Evolutionary conservation across 2,329 filamentous ascomycete species (phyloP).

Genomic region (Akanthomyces dipterigenus): DNA sequence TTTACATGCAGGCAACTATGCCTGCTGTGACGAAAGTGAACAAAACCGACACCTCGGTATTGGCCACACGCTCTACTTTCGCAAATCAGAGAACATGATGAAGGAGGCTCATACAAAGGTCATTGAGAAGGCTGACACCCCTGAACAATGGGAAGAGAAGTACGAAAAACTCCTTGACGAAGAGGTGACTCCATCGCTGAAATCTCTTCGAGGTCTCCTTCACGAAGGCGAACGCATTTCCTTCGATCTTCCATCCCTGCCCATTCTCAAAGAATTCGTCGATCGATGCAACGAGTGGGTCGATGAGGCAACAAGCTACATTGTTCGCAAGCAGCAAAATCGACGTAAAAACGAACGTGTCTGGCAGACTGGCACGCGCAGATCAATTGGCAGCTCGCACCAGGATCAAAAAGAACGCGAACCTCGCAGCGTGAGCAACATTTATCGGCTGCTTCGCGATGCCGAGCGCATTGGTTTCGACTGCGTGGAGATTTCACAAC

Average conservation of each 20-base stretch:
- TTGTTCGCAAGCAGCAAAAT: slow-evolving; percentile 94
- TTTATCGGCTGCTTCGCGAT: slow-evolving; percentile 74
- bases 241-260: slow-evolving; percentile 76
- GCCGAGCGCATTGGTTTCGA: slow-evolving; percentile 88
- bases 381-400: slow-evolving; percentile 49
- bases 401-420: slow-evolving; percentile 77
- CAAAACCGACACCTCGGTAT: slow-evolving; percentile 60
- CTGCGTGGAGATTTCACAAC: slow-evolving; percentile 78
- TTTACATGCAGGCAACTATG: slow-evolving; percentile 68
- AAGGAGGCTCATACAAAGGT: slow-evolving; percentile 64
- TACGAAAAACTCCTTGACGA: slow-evolving; percentile 79
- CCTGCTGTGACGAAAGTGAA: slow-evolving; percentile 69
- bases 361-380: slow-evolving; percentile 68
- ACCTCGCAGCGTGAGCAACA: slow-evolving; percentile 80
- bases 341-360: slow-evolving; percentile 89
- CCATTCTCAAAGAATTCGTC: slow-evolving; percentile 80
- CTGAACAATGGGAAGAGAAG: slow-evolving; percentile 86
- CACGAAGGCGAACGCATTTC: slow-evolving; percentile 95
- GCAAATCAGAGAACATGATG: slow-evolving; percentile 68
- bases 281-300: slow-evolving; percentile 97
- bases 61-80: slow-evolving; percentile 70
- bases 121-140: slow-evolving; percentile 76
- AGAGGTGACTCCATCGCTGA: slow-evolving; percentile 76
- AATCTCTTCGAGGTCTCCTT: slow-evolving; percentile 73
- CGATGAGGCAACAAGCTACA: slow-evolving; percentile 93